Evolutionary conservation across 495 filamentous ascomycete species (phyloP).

Genomic region (Chaetomium cochliodes): DNA sequence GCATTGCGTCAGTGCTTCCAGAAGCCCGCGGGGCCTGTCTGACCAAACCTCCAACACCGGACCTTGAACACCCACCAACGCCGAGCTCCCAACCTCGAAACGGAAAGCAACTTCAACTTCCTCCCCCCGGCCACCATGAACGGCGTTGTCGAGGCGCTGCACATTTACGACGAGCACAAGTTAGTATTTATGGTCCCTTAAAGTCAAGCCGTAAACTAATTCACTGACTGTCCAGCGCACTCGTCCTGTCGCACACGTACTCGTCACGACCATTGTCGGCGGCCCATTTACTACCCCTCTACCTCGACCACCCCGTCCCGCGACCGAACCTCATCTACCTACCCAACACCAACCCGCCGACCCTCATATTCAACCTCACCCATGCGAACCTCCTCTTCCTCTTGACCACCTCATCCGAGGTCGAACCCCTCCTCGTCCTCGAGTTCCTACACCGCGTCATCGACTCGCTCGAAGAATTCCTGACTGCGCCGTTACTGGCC

Average conservation of each 20-base stretch:
- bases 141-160: conserved; percentile 88
- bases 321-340: conserved; percentile 84
- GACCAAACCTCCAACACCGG: conserved; percentile 9
- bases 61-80: neutral
- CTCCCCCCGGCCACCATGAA: conserved; percentile 58
- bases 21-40: conserved; percentile 12
- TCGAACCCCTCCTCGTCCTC: conserved; percentile 88
- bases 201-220: neutral
- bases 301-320: conserved; percentile 78
- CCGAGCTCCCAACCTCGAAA: neutral
- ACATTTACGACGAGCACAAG: conserved; percentile 94
- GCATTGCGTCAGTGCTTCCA: conserved; percentile 35
- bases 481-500: conserved; percentile 83
- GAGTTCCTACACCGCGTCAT: conserved; percentile 93
- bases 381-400: conserved; percentile 89
- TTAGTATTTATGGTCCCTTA: conserved; percentile 38
- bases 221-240: conserved; percentile 27
- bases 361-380: conserved; percentile 78
- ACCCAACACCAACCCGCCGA: conserved; percentile 77
- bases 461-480: conserved; percentile 91
- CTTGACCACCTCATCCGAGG: conserved; percentile 75
- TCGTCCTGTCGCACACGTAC: conserved; percentile 57
- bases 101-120: neutral
- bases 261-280: conserved; percentile 76
- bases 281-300: conserved; percentile 73